A percentile compares a stretch with the other conserved stretches of the same genome.
These are phyloP conservation scores for Codiaeum variegatum DNA, from an alignment of 441 rosid species.

Conservation along the genomic window DNA sequence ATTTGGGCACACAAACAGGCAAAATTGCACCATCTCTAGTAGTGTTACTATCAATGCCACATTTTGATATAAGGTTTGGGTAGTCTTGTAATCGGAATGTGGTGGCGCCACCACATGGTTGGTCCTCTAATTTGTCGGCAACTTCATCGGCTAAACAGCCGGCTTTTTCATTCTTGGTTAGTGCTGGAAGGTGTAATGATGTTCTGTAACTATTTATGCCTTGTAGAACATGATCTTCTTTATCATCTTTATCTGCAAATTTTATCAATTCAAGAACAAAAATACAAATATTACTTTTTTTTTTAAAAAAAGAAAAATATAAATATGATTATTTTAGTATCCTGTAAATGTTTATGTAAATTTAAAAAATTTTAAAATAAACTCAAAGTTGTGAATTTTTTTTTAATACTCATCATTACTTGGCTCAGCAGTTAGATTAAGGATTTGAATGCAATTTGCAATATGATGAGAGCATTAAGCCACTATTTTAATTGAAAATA, in stretches of 20 bases:
- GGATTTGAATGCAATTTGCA: no score
- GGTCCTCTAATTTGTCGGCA: conserved; percentile 49
- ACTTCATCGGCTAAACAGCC: conserved; percentile 55
- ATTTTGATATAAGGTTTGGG: conserved; percentile 43
- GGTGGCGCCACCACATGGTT: conserved; percentile 39
- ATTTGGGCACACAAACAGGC: conserved; percentile 58
- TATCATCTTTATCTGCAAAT: conserved; percentile 24
- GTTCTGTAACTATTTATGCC: conserved; percentile 66
- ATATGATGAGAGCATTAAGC: no score
- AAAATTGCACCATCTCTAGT: conserved; percentile 51
- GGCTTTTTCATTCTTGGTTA: conserved; percentile 53
- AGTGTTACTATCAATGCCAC: conserved; percentile 48
- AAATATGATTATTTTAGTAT: no score
- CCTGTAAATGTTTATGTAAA: no score
- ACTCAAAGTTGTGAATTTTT: no score
- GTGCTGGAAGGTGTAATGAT: conserved; percentile 38
- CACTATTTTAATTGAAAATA: no score
- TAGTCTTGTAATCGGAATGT: conserved; percentile 38
- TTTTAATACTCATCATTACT: no score
- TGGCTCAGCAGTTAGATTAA: no score
- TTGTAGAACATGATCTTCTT: conserved; percentile 53
- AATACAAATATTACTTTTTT: no score
- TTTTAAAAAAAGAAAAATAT: no score
- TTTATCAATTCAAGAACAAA: no score
- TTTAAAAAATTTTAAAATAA: no score